Evolutionary conservation across 176 grass and related monocot species (phyloP), one percentile per base, ranked within the genome.

Genomic region (Hyparrhenia diplandra): DNA sequence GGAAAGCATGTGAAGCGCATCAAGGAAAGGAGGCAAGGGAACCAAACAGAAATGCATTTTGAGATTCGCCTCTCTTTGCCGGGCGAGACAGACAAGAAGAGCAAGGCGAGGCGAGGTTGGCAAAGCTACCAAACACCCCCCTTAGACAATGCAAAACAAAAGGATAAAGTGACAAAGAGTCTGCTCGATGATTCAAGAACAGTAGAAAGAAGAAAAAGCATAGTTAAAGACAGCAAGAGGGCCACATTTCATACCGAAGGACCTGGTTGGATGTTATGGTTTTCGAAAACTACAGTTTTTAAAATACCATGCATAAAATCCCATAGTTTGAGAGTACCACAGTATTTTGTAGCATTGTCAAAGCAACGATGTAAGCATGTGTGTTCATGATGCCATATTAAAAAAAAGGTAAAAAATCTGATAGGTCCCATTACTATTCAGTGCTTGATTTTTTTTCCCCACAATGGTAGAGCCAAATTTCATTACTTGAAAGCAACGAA

Each of bases 71-170:
- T 51, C 46, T 18, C 10, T 5, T 51, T 51, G 16, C 46, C 46
- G 1, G 17, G 46, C 5, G 5, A 18, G 46, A 17, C 5, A 51
- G 5, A 17, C 43, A 52, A 21, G 17, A 20, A 20, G 49, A 3
- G 18, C 17, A 52, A 21, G 6, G 17, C 16, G 20, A 47, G 45
- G 45, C 3, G 14, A 47, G 14, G 45, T 1, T 47, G 45, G 45
- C 1, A 47, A 47, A 47, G 45, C 45, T 47, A 47, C 14, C 14
- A 17, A 47, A 47, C 45, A 47, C 45, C n/a, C n/a, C n/a, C n/a
- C n/a, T n/a, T n/a, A n/a, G 55, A 64, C 31, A 64, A 71, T 28
- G 21, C 28, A 81, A 67, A 87, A 76, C 8, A 84, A 28, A 30
- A 68, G 5, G 12, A 29, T 59, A 57, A 17, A 43, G 10, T 69